These are phyloP conservation scores for Taphrina communis DNA, from an alignment of 1,139 yeast species.

Conservation along the genomic window DNA sequence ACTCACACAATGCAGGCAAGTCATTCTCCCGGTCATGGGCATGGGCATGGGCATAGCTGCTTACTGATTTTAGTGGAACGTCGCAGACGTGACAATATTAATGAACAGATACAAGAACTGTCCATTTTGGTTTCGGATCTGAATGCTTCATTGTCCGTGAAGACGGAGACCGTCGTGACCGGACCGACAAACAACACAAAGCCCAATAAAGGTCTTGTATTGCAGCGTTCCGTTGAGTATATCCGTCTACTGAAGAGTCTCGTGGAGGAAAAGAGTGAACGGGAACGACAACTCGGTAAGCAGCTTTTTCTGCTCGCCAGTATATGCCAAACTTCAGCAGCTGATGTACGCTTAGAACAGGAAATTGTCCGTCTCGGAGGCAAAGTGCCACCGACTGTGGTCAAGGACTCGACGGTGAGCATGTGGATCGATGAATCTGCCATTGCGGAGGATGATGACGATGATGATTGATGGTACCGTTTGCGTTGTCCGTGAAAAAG, in stretches of 20 bases:
- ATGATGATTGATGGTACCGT: background rate
- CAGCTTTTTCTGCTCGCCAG: background rate
- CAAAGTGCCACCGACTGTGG: constrained; percentile 8
- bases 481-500: background rate
- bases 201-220: constrained; percentile 90
- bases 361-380: constrained; percentile 38
- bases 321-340: background rate
- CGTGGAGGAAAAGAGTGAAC: constrained; percentile 63
- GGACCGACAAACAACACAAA: constrained; percentile 54
- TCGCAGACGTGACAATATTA: constrained; percentile 83
- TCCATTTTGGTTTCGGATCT: constrained; percentile 70
- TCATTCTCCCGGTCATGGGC: background rate
- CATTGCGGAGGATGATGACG: constrained; percentile 32
- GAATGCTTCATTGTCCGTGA: constrained; percentile 39
- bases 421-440: constrained; percentile 37
- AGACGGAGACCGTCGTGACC: constrained; percentile 43
- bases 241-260: constrained; percentile 72
- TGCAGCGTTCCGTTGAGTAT: constrained; percentile 84
- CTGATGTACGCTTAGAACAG: constrained; percentile 12
- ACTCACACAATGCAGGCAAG: constrained; percentile 52
- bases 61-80: constrained; percentile 56
- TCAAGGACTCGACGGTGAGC: constrained; percentile 2
- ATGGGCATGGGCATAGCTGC: background rate
- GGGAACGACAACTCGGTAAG: constrained; percentile 47
- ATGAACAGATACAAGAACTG: constrained; percentile 84